These are phyloP conservation scores for Aspergillus unguis DNA, from an alignment of 2,329 filamentous ascomycete genomes.

Conservation along the genomic window DNA sequence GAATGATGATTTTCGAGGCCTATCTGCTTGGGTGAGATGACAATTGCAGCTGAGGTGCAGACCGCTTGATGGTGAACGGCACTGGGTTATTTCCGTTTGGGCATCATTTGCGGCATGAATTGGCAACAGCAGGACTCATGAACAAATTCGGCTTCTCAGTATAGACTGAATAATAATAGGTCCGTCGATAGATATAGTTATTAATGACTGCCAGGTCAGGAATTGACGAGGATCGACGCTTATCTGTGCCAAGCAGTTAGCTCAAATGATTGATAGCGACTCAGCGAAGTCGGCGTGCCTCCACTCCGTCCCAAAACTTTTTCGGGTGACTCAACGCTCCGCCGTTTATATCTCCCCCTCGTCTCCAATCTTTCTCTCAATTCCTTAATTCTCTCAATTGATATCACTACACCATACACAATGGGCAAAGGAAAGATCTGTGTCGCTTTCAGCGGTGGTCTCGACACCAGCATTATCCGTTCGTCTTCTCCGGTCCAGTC, in stretches of 20 bases:
- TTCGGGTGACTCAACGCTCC: constrained; percentile 11
- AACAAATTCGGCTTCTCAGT: background rate
- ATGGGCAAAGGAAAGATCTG: constrained; percentile 29
- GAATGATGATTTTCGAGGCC: no score
- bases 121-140: no score
- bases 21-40: no score
- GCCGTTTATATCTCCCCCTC: background rate
- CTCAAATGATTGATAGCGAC: background rate
- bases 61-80: no score
- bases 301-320: constrained; percentile 11
- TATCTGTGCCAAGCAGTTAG: constrained; percentile 10
- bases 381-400: background rate
- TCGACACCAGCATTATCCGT: constrained; percentile 59
- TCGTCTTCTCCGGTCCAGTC: constrained; percentile 30
- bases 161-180: background rate
- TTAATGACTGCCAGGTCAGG: no score
- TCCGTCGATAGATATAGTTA: background rate
- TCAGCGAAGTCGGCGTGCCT: background rate
- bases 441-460: constrained; percentile 48
- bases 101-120: no score
- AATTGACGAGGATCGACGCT: background rate
- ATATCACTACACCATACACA: background rate
- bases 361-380: background rate
- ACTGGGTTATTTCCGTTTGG: no score
- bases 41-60: no score